phyloP scores from a whole-genome alignment of 2,329 filamentous ascomycete species.

The Paecilomyces dactylethromorphus region DNA sequence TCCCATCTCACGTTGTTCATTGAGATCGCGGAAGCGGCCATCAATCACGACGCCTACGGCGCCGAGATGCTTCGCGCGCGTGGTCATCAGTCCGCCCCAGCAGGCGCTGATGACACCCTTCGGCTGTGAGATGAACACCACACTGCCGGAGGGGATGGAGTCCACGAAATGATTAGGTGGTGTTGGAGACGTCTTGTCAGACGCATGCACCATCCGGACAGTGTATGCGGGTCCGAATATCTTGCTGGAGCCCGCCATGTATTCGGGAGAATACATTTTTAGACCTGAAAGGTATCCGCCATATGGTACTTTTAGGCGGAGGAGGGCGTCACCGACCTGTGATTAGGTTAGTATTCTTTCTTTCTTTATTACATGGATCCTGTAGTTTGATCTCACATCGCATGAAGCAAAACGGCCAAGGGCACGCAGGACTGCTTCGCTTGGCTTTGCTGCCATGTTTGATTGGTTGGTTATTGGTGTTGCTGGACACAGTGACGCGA shows the following conservation, averaged over 20 bases:
- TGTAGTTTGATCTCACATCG: not conserved
- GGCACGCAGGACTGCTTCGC: not conserved
- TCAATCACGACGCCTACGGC: constrained; percentile 34
- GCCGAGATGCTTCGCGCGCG: constrained; percentile 24
- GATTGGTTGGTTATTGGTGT: not conserved
- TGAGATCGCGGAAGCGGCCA: constrained; percentile 30
- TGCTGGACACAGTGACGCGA: no score
- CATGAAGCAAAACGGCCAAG: not conserved
- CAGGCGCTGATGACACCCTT: constrained; percentile 25
- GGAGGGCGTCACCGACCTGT: constrained; percentile 29
- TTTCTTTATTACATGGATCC: not conserved
- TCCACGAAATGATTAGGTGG: constrained; percentile 29
- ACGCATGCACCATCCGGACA: constrained; percentile 25
- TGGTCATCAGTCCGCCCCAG: constrained; percentile 36
- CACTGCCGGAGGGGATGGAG: constrained; percentile 22
- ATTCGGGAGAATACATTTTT: constrained; percentile 21
- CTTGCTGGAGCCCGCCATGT: constrained; percentile 12
- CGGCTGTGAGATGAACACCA: constrained; percentile 33
- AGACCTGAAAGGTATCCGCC: constrained; percentile 30
- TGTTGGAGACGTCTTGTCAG: constrained; percentile 24
- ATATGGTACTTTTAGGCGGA: constrained; percentile 24
- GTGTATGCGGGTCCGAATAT: constrained; percentile 25
- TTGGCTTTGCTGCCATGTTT: not conserved
- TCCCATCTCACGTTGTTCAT: constrained; percentile 23
- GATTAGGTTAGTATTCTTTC: not conserved